Evolutionary conservation across 2,329 filamentous ascomycete species (phyloP), one percentile per base, ranked within the genome.

Genomic region (Aspergillus japonicus): DNA sequence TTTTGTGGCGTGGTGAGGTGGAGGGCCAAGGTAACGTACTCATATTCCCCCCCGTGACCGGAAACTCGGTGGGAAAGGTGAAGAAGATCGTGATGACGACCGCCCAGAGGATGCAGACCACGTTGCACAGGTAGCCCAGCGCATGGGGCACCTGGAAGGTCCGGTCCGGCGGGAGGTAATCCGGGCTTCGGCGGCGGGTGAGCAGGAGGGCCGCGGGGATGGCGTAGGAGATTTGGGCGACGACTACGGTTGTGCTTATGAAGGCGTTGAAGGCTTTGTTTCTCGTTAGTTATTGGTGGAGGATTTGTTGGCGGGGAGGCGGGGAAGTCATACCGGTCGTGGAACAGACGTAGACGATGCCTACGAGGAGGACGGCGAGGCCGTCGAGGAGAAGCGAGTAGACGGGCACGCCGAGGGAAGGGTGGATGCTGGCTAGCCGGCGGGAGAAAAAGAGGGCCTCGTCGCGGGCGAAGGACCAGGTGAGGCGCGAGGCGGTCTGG

Each of bases 401-500:
- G n/a, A 66, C 50, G 8, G 65, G 66, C 0, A 66, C 58, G 5
- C 62, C 61, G 4, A 66, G 57, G 0, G 58, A 42, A 2, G 60
- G 51, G 14, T 62, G 62, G 3, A 68, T 56, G 29, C 35, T 26
- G 0, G 60, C 47, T 2, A 68, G 42, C 5, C 57, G 54, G 14
- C 54, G 64, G 23, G 71, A 73, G 52, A 68, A 68, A 51, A 71
- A 70, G n/a, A 73, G 61, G 42, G 68, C 71, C 21, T 71, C 61
- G 56, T 73, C 71, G 29, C 71, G 69, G 2, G 71, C 69, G n/a
- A 73, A 73, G 5, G 70, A 72, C 71, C 70, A 73, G 29, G 69
- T 70, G 56, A 73, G 65, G 54, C 71, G 67, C 19, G 70, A 73
- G 39, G 70, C 64, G 7, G 71, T 73, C 26, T 68, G 66, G 47